Conservation (phyloP, 2,329 filamentous ascomycete species). For the Fusarium humuli region DNA sequence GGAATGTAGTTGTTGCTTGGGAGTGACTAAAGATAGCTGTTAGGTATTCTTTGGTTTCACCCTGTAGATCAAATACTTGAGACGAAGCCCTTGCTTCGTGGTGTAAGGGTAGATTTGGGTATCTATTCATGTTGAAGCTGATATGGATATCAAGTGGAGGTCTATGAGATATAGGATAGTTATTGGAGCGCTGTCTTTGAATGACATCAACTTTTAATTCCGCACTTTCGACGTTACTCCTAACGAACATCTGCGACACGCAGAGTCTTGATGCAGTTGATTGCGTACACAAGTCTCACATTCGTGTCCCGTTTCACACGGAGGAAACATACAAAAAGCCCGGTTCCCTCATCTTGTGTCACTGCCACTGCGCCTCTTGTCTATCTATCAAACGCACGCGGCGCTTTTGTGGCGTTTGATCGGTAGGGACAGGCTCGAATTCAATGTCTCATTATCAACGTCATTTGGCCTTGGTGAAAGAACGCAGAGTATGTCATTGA, state of each 20-base stretch:
- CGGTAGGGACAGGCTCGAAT: slow-evolving; percentile 13
- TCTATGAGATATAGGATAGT: background rate
- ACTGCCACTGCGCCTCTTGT: slow-evolving; percentile 9
- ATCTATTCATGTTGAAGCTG: background rate
- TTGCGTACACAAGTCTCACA: slow-evolving; percentile 35
- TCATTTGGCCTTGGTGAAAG: slow-evolving; percentile 17
- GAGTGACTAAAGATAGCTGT: background rate
- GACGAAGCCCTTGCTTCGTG: background rate
- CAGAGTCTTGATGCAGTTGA: background rate
- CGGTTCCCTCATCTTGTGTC: slow-evolving; percentile 7
- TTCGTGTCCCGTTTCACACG: slow-evolving; percentile 29
- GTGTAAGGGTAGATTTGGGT: background rate
- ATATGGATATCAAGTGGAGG: background rate
- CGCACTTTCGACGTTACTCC: background rate
- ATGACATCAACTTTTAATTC: background rate
- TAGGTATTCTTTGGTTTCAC: background rate
- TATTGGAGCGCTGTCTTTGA: background rate
- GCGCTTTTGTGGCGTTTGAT: slow-evolving; percentile 24
- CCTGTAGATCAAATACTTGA: slow-evolving; percentile 16
- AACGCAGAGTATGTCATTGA: background rate
- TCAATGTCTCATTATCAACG: slow-evolving; percentile 20
- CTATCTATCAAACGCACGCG: slow-evolving; percentile 19
- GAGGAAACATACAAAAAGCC: slow-evolving; percentile 4
- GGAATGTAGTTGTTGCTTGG: slow-evolving; percentile 18
- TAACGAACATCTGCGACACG: background rate